A percentile compares a stretch with the other conserved stretches of the same genome.
These are phyloP conservation scores for Annona squamosa DNA, from an alignment of 164 flowering plant species.

Conservation along the genomic window DNA sequence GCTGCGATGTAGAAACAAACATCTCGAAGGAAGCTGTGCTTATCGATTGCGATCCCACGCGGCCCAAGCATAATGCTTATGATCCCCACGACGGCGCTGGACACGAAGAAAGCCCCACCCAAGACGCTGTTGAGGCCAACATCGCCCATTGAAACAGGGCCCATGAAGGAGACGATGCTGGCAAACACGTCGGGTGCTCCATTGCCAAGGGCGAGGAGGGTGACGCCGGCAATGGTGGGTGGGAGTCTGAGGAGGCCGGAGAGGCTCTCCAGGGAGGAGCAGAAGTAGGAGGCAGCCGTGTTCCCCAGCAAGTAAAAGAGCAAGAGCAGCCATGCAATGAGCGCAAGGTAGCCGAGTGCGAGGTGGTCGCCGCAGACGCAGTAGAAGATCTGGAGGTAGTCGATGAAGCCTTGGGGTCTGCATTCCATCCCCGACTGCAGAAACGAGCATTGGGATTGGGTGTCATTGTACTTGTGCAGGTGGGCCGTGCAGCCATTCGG, in stretches of 20 bases:
- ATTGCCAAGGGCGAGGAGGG: slow-evolving; percentile 78
- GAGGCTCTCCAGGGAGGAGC: slow-evolving; percentile 56
- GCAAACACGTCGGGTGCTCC: slow-evolving; percentile 86
- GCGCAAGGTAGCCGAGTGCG: slow-evolving; percentile 30
- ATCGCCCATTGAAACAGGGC: slow-evolving; percentile 22
- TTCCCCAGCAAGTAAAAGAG: slow-evolving; percentile 68
- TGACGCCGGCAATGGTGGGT: slow-evolving; percentile 72
- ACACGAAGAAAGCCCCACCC: slow-evolving; percentile 67
- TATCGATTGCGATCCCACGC: slow-evolving; percentile 24
- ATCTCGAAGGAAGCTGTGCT: slow-evolving; percentile 49
- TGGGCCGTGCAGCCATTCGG: no score
- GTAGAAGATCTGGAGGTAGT: slow-evolving; percentile 54
- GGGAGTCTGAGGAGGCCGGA: slow-evolving; percentile 46
- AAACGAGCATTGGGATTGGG: no score
- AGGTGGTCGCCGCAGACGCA: slow-evolving; percentile 39
- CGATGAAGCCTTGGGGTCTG: slow-evolving; percentile 44
- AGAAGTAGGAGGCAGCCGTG: slow-evolving; percentile 72
- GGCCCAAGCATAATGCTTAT: slow-evolving; percentile 30
- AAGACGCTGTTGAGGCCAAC: slow-evolving; percentile 66
- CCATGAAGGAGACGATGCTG: slow-evolving; percentile 54
- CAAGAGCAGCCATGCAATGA: slow-evolving; percentile 41
- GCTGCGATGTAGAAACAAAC: slow-evolving; percentile 45
- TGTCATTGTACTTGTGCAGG: no score
- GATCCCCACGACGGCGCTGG: slow-evolving; percentile 65
- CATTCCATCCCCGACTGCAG: slow-evolving; percentile 15